Evolutionary conservation across 257 asterid species (phyloP), one percentile per base, ranked within the genome.

Genomic region (Scutellaria galericulata): DNA sequence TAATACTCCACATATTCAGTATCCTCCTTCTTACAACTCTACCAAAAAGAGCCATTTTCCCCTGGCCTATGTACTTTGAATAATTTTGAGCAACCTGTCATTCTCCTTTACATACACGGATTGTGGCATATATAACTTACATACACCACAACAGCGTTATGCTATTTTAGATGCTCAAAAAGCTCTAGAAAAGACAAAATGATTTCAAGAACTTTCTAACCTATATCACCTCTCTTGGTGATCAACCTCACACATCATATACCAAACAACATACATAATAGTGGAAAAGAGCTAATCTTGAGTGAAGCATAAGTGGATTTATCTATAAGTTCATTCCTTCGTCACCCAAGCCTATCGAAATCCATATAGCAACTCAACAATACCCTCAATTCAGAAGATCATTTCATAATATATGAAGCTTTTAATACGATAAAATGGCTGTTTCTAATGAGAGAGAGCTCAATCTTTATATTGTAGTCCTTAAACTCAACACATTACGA

Each of bases 281-380:
- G 3, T 42, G n/a, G n/a, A 22, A 58, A 15, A 3, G 22, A 48
- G 60, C 20, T 54, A 52, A 12, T 48, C 35, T 14, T 9, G 7
- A 27, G 27, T 9, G 47, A 14, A 47, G 14, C 7, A 3, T 0
- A 70, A 45, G 35, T 22, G 54, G 48, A 11, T 59, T 44, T 5
- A 58, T 7, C 40, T 4, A 6, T 20, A 39, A 53, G 7, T 15
- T 57, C n/a, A 5, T 59, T 59, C 22, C 59, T 47, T 14, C 10
- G 6, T 55, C 22, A 48, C 60, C 35, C 68, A 45, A 45, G 15
- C 35, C 54, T 53, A 9, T 9, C 64, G 22, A 51, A 2, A 39
- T 44, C 9, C 47, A 51, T 2, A 42, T 7, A 35, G 7, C 62
- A 63, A 70, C 44, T 44, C 15, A 15, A 71, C 64, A 77, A 71